Percentiles rank a stretch among this genome's conserved stretches.
These are phyloP conservation scores for Apiospora arundinis DNA, from an alignment of 2,329 filamentous ascomycete genomes.

Conservation along the genomic window DNA sequence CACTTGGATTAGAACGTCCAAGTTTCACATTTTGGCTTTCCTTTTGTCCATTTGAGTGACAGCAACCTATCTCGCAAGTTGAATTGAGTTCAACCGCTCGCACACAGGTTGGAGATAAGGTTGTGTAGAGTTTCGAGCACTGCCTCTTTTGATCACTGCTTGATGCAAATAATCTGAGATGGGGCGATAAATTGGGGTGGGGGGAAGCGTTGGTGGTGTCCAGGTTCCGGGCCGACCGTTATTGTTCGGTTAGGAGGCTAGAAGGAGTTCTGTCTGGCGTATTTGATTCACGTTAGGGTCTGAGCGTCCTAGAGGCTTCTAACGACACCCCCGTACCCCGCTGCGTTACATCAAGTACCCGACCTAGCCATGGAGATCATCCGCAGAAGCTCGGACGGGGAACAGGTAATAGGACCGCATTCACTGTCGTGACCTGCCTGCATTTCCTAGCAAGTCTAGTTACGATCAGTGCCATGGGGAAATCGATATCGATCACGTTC, in stretches of 20 bases:
- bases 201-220: background rate
- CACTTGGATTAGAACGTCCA: background rate
- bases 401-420: background rate
- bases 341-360: background rate
- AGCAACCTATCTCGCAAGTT: background rate
- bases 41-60: background rate
- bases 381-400: constrained; percentile 15
- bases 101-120: background rate
- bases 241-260: background rate
- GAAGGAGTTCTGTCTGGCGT: background rate
- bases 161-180: background rate
- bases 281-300: background rate
- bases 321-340: constrained; percentile 1
- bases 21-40: background rate
- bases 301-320: background rate
- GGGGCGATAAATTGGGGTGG: background rate
- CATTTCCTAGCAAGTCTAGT: background rate
- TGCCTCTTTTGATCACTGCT: background rate
- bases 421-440: background rate
- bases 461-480: background rate
- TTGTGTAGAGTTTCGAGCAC: background rate
- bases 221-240: constrained; percentile 4
- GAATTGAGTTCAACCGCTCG: constrained; percentile 2
- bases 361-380: constrained; percentile 1
- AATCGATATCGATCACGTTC: constrained; percentile 3